Base-by-base conservation (phyloP, 495 filamentous ascomycete species). In the Penicillium herquei region DNA sequence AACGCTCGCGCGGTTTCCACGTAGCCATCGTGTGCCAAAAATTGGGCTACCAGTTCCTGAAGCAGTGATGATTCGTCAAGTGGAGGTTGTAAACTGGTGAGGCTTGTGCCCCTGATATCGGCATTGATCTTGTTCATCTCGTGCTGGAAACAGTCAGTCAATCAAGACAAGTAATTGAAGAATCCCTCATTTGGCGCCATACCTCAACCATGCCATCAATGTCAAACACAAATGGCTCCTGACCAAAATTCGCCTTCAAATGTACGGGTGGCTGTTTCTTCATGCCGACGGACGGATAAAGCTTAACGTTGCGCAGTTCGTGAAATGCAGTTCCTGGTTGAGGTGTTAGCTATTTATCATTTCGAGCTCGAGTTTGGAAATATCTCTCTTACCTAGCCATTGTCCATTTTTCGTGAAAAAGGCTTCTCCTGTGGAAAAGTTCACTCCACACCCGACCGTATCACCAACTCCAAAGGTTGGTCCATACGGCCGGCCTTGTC, bases 341-440 rank as follows among this genome's bases (percentile, higher is more conserved):
- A 12, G 12, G 8, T 10, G 41, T 34, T 39, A 39, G 30, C n/a
- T 46, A 4, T 26, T 26, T 26, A 8, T 35, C 13, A 17, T n/a
- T 21, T 7, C 1, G 1, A 26, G 4, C 21, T 26, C 4, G 21
- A 4, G 1, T 1, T 26, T 26, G 8, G 33, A 21, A 32, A 46
- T 32, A 42, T 17, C 9, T 17, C 50, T 69, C 81, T 33, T 82
- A 91, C 93, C 86, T 57, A 96, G 69, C 59, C 86, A 80, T 30
- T 78, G 70, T 13, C 94, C 94, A 68, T 99, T 98, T 72, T 92
- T 96, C 0, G 94, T 99, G 68, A 96, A 99, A 66, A 97, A 95
- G 10, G 87, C 90, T 58, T 83, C 84, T n/a, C 87, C 84, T 10
- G 85, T 91, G 57, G 87, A 83, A 66, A 98, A 98, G 67, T 99